These are phyloP conservation scores for Trichoderma guizhouense DNA, from an alignment of 2,329 filamentous ascomycete species.

Conservation along the genomic window DNA sequence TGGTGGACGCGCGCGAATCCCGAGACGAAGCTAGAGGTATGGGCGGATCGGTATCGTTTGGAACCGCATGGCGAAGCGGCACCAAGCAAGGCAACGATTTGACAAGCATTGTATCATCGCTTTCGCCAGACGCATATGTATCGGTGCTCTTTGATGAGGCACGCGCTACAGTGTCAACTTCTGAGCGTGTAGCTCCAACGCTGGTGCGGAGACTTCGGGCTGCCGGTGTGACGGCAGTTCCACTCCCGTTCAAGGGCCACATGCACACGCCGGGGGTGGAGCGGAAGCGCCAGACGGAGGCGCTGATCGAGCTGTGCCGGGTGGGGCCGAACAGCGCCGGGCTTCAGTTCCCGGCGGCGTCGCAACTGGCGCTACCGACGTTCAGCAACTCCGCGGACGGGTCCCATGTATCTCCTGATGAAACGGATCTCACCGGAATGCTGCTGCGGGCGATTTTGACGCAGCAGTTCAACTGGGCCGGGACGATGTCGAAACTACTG, in stretches of 20 bases:
- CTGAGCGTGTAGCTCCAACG: background rate
- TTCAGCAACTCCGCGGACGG: background rate
- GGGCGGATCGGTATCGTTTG: background rate
- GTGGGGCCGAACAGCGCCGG: background rate
- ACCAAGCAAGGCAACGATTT: background rate
- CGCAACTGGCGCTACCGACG: background rate
- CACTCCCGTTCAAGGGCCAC: background rate
- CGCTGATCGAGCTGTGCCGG: background rate
- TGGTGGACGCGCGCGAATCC: background rate
- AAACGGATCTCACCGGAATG: background rate
- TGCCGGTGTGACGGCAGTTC: background rate
- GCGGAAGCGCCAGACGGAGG: background rate
- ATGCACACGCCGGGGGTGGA: background rate
- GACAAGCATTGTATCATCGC: background rate
- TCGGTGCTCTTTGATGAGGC: background rate
- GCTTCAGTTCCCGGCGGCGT: background rate
- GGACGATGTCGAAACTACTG: background rate
- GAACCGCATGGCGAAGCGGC: background rate
- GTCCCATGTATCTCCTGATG: background rate
- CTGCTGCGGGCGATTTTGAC: background rate
- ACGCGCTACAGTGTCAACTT: background rate
- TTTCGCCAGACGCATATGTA: background rate
- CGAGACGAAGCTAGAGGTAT: background rate
- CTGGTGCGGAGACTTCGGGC: background rate
- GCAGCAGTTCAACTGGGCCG: background rate